Conservation (phyloP, 495 filamentous ascomycete species). For the Neurospora africana region DNA sequence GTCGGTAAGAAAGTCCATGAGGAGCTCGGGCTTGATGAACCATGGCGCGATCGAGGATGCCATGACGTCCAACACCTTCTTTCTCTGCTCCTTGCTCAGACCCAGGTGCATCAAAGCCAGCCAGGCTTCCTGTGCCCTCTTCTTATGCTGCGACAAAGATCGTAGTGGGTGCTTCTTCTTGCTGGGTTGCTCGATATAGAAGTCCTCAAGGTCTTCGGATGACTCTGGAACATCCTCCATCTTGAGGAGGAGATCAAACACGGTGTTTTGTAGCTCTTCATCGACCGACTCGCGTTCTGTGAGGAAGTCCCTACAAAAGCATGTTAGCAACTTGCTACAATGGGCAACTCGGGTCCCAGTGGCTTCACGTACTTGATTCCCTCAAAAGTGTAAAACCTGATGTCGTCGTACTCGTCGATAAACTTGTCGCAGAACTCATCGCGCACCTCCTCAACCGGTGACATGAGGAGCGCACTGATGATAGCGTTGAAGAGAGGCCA, state of each 20-base stretch:
- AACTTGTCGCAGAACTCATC: constrained; percentile 68
- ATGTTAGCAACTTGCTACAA: constrained; percentile 9
- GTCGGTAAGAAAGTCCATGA: constrained; percentile 98
- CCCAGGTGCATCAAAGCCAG: constrained; percentile 59
- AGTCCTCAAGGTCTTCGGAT: constrained; percentile 53
- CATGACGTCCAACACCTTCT: constrained; percentile 64
- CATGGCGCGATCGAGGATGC: constrained; percentile 69
- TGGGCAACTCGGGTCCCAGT: not conserved
- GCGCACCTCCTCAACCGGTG: constrained; percentile 44
- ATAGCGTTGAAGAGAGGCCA: constrained; percentile 51
- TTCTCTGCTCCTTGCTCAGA: constrained; percentile 62
- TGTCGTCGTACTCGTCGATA: constrained; percentile 69
- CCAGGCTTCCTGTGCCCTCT: constrained; percentile 76
- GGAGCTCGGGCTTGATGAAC: constrained; percentile 72
- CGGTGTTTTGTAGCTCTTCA: constrained; percentile 37
- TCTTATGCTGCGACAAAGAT: constrained; percentile 54
- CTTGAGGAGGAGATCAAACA: constrained; percentile 52
- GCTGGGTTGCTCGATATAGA: constrained; percentile 45
- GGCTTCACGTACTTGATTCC: constrained; percentile 47
- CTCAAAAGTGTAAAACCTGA: constrained; percentile 70
- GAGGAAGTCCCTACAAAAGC: constrained; percentile 26
- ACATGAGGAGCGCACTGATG: constrained; percentile 50
- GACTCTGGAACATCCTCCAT: constrained; percentile 53
- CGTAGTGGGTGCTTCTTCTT: constrained; percentile 42
- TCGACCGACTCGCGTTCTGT: constrained; percentile 23